Evolutionary conservation across 2,329 filamentous ascomycete genomes (phyloP).

Genomic region (Catunica adiposa): DNA sequence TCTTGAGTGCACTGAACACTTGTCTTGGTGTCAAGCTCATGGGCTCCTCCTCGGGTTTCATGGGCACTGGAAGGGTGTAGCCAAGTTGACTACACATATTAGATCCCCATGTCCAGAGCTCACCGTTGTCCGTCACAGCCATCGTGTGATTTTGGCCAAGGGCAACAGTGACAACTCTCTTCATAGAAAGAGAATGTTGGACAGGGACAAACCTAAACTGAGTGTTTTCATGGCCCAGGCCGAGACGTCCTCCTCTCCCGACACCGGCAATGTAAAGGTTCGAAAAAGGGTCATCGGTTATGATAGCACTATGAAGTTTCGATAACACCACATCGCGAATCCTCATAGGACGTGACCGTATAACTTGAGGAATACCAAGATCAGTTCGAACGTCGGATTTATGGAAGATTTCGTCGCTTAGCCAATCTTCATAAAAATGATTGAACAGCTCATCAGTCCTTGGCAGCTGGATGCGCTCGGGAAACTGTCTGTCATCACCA

Average conservation of each 20-base stretch:
- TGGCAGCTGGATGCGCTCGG: conserved; percentile 62
- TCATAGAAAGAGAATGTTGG: conserved; percentile 57
- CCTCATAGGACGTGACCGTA: conserved; percentile 53
- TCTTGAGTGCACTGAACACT: conserved; percentile 81
- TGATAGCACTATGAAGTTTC: conserved; percentile 76
- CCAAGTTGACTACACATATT: conserved; percentile 77
- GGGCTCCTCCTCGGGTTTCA: conserved; percentile 61
- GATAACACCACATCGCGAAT: conserved; percentile 75
- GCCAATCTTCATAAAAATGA: conserved; percentile 41
- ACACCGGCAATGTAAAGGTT: conserved; percentile 91
- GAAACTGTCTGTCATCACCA: conserved; percentile 84
- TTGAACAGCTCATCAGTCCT: conserved; percentile 63
- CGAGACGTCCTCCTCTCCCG: conserved; percentile 75
- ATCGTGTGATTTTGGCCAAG: conserved; percentile 85
- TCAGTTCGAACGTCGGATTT: not conserved
- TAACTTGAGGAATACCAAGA: conserved; percentile 51
- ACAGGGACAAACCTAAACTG: conserved; percentile 75
- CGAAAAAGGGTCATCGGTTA: conserved; percentile 73
- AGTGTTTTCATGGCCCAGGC: conserved; percentile 77
- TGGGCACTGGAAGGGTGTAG: conserved; percentile 53
- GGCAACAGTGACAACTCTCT: conserved; percentile 59
- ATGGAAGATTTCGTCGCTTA: not conserved
- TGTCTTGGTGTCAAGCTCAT: conserved; percentile 70
- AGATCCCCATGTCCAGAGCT: conserved; percentile 87
- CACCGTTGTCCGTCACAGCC: conserved; percentile 70